A percentile compares a stretch with the other conserved stretches of the same genome.
These are phyloP conservation scores for Curvularia sp. DNA, from an alignment of 2,329 filamentous ascomycete species.

Conservation along the genomic window DNA sequence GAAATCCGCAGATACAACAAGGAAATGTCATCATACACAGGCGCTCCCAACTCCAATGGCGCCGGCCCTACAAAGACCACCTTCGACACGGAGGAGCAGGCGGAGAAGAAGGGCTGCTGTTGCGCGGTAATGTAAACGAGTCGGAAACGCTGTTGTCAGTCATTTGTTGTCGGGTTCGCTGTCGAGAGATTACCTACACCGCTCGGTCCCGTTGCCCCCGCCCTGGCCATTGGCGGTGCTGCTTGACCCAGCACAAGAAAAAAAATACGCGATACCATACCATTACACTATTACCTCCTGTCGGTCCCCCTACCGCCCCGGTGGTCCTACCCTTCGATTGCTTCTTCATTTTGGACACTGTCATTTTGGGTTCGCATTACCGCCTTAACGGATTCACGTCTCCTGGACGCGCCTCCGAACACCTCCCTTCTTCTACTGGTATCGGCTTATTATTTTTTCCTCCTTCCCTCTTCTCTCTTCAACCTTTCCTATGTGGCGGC, in stretches of 20 bases:
- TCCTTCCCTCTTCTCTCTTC: not conserved
- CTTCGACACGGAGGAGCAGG: constrained; percentile 78
- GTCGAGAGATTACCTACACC: constrained; percentile 30
- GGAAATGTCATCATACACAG: constrained; percentile 89
- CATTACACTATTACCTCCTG: constrained; percentile 44
- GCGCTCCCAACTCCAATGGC: constrained; percentile 65
- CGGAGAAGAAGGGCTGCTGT: constrained; percentile 78
- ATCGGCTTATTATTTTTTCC: not conserved
- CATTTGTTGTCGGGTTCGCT: constrained; percentile 16
- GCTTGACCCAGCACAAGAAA: constrained; percentile 28
- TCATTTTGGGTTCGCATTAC: constrained; percentile 34
- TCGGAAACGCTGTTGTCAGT: constrained; percentile 13
- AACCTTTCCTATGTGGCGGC: constrained; percentile 18
- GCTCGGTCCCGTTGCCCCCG: constrained; percentile 30
- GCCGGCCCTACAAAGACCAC: constrained; percentile 60
- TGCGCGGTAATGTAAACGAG: constrained; percentile 80
- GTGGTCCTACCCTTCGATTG: constrained; percentile 18
- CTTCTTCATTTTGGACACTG: constrained; percentile 34
- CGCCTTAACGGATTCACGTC: constrained; percentile 35
- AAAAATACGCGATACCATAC: constrained; percentile 40
- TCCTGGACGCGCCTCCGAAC: constrained; percentile 37
- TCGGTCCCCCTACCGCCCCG: constrained; percentile 33
- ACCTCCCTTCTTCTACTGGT: constrained; percentile 16
- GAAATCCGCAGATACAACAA: constrained; percentile 99
- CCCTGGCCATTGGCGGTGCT: constrained; percentile 34